Evolutionary conservation across 1,284 basidiomycete species (phyloP).

Genomic region (Fomitopsis betulina): DNA sequence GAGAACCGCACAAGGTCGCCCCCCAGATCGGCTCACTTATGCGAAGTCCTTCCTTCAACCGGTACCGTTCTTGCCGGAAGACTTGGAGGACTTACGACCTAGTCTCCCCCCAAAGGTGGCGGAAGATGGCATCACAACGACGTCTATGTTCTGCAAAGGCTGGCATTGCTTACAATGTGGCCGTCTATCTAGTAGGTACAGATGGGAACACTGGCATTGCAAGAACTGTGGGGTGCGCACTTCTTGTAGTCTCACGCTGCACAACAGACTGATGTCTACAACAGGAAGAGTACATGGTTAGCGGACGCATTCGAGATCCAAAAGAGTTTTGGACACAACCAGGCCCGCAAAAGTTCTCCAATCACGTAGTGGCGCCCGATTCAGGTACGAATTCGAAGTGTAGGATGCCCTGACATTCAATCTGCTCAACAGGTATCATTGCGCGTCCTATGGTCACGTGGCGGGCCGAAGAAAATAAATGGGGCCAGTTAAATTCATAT

Average conservation of each 20-base stretch:
- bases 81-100: slow-evolving; percentile 28
- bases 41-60: slow-evolving; percentile 41
- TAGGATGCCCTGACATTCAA: neutral
- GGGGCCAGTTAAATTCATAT: slow-evolving; percentile 19
- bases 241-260: neutral
- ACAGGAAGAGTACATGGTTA: slow-evolving; percentile 23
- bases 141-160: slow-evolving; percentile 55
- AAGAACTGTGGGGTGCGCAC: slow-evolving; percentile 41
- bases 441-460: neutral
- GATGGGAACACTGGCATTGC: slow-evolving; percentile 74
- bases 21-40: slow-evolving; percentile 37
- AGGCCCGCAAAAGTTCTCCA: slow-evolving; percentile 9
- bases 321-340: slow-evolving; percentile 39
- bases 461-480: neutral
- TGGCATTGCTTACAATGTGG: slow-evolving; percentile 68
- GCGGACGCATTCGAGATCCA: slow-evolving; percentile 27
- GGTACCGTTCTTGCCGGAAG: slow-evolving; percentile 14
- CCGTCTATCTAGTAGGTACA: slow-evolving; percentile 63
- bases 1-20: slow-evolving; percentile 26
- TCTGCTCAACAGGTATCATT: slow-evolving; percentile 11
- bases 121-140: slow-evolving; percentile 38
- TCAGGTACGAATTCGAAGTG: slow-evolving; percentile 17
- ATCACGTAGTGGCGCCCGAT: slow-evolving; percentile 14
- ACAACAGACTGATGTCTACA: neutral
- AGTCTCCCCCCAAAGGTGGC: slow-evolving; percentile 26